These are phyloP conservation scores for Wickerhamiella dianesei DNA, from an alignment of 805 yeast species.

Conservation along the genomic window DNA sequence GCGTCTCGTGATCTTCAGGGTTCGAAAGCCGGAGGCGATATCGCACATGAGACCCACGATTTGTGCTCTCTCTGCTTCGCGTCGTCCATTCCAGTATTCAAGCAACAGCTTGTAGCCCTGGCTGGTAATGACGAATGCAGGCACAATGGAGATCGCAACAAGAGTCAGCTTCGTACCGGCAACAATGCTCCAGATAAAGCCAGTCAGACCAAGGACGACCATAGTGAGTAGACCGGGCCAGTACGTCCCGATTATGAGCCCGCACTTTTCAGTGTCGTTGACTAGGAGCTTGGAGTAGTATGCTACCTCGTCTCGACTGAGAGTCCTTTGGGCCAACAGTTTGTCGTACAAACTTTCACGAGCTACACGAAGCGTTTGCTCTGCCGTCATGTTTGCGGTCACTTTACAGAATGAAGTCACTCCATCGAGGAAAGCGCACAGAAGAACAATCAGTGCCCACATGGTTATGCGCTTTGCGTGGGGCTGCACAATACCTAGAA, in stretches of 20 bases:
- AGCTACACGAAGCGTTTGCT: conserved; percentile 46
- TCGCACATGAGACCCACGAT: conserved; percentile 31
- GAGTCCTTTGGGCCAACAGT: conserved; percentile 38
- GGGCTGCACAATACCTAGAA: conserved; percentile 47
- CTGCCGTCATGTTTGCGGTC: conserved; percentile 46
- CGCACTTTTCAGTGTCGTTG: conserved; percentile 70
- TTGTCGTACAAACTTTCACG: conserved; percentile 37
- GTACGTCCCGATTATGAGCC: conserved; percentile 51
- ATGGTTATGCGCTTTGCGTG: conserved; percentile 23
- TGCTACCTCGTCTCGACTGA: conserved; percentile 29
- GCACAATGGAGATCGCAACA: conserved; percentile 66
- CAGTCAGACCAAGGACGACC: conserved; percentile 39
- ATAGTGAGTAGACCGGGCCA: conserved; percentile 42
- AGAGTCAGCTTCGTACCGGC: conserved; percentile 79
- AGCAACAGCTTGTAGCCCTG: conserved; percentile 34
- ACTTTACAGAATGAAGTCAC: conserved; percentile 36
- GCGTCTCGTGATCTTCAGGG: conserved; percentile 47
- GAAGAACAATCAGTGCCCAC: conserved; percentile 60
- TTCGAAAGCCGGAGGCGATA: conserved; percentile 42
- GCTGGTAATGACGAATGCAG: conserved; percentile 43
- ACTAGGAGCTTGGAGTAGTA: conserved; percentile 53
- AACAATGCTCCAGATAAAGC: conserved; percentile 63
- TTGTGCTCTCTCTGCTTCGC: conserved; percentile 10
- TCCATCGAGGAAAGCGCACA: conserved; percentile 54
- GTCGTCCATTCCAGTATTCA: conserved; percentile 9